phyloP scores from a whole-genome alignment of 805 yeast genomes.

The Spathaspora hagerdaliae region DNA sequence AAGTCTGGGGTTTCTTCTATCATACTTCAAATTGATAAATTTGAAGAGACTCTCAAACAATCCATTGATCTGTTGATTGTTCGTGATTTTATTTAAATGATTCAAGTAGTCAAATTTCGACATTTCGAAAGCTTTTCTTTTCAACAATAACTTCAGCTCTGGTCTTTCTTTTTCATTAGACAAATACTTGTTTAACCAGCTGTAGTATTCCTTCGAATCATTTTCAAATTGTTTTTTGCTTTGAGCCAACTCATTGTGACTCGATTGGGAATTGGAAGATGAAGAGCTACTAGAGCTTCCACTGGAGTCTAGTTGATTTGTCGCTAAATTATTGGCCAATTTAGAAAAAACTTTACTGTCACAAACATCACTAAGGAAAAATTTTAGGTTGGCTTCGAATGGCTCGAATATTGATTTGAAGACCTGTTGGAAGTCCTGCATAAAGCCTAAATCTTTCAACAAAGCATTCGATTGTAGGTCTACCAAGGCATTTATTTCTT shows the following conservation, averaged over 20 bases:
- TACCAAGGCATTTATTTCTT: slow-evolving; percentile 16
- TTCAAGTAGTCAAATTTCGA: slow-evolving; percentile 45
- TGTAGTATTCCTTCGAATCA: slow-evolving; percentile 39
- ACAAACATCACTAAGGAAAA: slow-evolving; percentile 26
- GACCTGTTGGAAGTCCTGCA: slow-evolving; percentile 19
- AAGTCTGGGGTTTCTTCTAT: slow-evolving; percentile 8
- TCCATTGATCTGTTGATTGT: slow-evolving; percentile 38
- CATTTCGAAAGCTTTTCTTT: slow-evolving; percentile 38
- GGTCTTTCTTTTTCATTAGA: slow-evolving; percentile 43
- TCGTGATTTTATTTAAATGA: slow-evolving; percentile 31
- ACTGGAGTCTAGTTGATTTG: slow-evolving; percentile 1
- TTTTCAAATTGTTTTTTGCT: slow-evolving; percentile 33
- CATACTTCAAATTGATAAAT: slow-evolving; percentile 20
- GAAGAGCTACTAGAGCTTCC: background rate
- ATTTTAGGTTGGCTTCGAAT: slow-evolving; percentile 26
- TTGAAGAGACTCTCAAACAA: slow-evolving; percentile 34
- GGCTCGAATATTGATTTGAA: slow-evolving; percentile 27
- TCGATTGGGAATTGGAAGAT: slow-evolving; percentile 2
- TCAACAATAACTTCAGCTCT: slow-evolving; percentile 31
- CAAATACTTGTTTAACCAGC: slow-evolving; percentile 41
- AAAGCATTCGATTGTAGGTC: slow-evolving; percentile 23
- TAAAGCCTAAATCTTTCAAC: slow-evolving; percentile 19
- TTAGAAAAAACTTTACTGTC: slow-evolving; percentile 24
- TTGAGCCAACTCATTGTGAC: slow-evolving; percentile 6
- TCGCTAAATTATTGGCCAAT: slow-evolving; percentile 13